Evolutionary conservation across 352 stramenopile genomes (phyloP).

Genomic region (Phytophthora sojae): DNA sequence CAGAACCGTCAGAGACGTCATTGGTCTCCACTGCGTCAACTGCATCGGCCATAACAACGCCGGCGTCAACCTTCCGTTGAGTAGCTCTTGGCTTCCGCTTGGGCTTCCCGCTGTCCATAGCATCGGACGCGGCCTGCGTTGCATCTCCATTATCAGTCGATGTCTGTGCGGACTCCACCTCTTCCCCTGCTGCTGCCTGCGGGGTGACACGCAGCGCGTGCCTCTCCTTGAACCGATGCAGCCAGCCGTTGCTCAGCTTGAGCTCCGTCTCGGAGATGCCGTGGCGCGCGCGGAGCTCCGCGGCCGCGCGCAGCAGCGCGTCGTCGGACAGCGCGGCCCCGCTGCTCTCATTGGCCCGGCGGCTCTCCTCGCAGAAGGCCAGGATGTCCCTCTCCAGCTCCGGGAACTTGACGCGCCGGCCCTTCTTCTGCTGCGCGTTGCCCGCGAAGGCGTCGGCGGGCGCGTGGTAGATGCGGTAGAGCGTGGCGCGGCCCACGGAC

Average conservation of each 20-base stretch:
- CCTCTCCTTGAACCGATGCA: slow-evolving; percentile 56
- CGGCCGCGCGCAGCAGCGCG: slow-evolving; percentile 34
- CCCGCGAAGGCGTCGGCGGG: slow-evolving; percentile 39
- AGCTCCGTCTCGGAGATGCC: slow-evolving; percentile 45
- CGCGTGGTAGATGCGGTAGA: slow-evolving; percentile 56
- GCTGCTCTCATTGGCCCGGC: background rate
- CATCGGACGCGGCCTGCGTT: background rate
- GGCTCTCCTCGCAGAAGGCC: slow-evolving; percentile 36
- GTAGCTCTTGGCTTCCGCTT: slow-evolving; percentile 26
- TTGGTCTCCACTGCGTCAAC: background rate
- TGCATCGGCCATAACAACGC: background rate
- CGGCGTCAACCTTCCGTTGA: slow-evolving; percentile 1
- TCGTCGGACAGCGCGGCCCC: slow-evolving; percentile 34
- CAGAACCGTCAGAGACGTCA: background rate
- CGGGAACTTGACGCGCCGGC: slow-evolving; percentile 54
- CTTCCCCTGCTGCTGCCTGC: slow-evolving; percentile 12
- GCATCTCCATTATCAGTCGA: background rate
- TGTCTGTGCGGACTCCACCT: background rate
- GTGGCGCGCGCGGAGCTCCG: slow-evolving; percentile 41
- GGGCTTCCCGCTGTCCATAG: background rate
- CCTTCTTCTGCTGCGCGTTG: slow-evolving; percentile 44
- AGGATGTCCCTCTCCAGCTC: slow-evolving; percentile 48
- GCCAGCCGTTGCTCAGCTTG: slow-evolving; percentile 58
- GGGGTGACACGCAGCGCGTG: slow-evolving; percentile 26
- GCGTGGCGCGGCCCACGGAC: slow-evolving; percentile 47